phyloP scores from a whole-genome alignment of 1,284 basidiomycete genomes.

The Trichosporon asahii region DNA sequence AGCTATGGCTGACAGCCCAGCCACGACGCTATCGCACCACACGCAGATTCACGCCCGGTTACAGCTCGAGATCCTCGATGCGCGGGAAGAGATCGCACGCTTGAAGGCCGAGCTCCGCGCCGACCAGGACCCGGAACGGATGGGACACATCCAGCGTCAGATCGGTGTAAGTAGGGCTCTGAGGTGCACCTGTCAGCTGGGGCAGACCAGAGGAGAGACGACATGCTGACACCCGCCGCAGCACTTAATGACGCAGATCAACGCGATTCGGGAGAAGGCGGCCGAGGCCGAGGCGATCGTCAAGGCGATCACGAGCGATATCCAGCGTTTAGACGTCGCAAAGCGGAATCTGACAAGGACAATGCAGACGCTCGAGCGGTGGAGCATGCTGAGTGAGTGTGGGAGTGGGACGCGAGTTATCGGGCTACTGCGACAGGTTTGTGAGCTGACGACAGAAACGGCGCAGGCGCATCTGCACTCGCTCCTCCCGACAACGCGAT shows the following conservation, averaged over 20 bases:
- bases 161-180: slow-evolving; percentile 66
- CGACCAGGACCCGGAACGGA: slow-evolving; percentile 76
- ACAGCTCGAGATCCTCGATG: slow-evolving; percentile 45
- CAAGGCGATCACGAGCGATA: slow-evolving; percentile 91
- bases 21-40: slow-evolving; percentile 36
- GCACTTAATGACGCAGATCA: slow-evolving; percentile 91
- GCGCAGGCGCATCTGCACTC: slow-evolving; percentile 76
- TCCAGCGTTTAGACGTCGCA: slow-evolving; percentile 87
- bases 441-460: slow-evolving; percentile 59
- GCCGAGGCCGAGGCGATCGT: slow-evolving; percentile 95
- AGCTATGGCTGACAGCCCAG: slow-evolving; percentile 20
- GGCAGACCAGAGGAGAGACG: background rate
- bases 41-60: slow-evolving; percentile 44
- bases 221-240: slow-evolving; percentile 44
- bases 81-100: slow-evolving; percentile 62
- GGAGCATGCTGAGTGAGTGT: slow-evolving; percentile 87
- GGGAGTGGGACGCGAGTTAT: background rate
- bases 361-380: slow-evolving; percentile 83
- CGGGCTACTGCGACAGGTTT: background rate
- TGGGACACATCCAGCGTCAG: slow-evolving; percentile 87
- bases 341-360: slow-evolving; percentile 88
- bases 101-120: slow-evolving; percentile 65
- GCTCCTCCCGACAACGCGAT: slow-evolving; percentile 70
- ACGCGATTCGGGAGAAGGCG: slow-evolving; percentile 88
- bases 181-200: background rate